These are phyloP conservation scores for Tillandsia fasciculata DNA, from an alignment of 176 grass and related monocot species.

Conservation along the genomic window DNA sequence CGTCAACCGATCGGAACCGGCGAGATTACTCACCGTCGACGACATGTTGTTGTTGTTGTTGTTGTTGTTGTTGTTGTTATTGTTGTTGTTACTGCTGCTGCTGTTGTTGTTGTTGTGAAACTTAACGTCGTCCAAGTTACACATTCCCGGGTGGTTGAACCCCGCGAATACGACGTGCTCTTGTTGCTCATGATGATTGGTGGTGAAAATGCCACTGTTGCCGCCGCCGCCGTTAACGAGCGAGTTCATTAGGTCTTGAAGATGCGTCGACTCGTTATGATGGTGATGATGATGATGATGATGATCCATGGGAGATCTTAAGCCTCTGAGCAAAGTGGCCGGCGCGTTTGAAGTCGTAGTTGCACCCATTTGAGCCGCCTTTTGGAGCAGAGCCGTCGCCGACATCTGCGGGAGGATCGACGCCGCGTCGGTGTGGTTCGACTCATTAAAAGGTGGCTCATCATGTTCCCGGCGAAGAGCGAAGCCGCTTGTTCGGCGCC, in stretches of 20 bases:
- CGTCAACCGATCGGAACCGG: constrained; percentile 43
- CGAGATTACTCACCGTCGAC: neutral
- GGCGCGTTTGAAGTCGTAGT: constrained; percentile 47
- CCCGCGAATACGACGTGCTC: constrained; percentile 31
- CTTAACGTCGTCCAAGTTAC: constrained; percentile 69
- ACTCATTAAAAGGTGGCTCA: constrained; percentile 32
- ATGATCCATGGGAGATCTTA: constrained; percentile 15
- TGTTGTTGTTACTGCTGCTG: no score
- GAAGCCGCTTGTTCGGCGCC: constrained; percentile 18
- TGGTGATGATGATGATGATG: constrained; percentile 17
- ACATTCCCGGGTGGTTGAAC: constrained; percentile 51
- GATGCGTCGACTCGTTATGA: constrained; percentile 53
- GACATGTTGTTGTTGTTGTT: constrained; percentile 8
- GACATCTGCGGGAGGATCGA: constrained; percentile 77
- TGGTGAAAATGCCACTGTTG: constrained; percentile 27
- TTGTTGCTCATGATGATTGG: no score
- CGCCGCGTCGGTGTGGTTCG: constrained; percentile 49
- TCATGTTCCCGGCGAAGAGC: constrained; percentile 50
- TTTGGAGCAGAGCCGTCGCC: constrained; percentile 83
- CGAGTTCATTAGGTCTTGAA: constrained; percentile 89
- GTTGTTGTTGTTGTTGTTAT: constrained; percentile 32
- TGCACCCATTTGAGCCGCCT: constrained; percentile 90
- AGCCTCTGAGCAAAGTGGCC: constrained; percentile 39
- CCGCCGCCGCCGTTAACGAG: constrained; percentile 41
- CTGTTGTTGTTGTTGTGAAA: constrained; percentile 37